Evolutionary conservation across 306 rosid species (phyloP).

Genomic region (Mimosa pudica): DNA sequence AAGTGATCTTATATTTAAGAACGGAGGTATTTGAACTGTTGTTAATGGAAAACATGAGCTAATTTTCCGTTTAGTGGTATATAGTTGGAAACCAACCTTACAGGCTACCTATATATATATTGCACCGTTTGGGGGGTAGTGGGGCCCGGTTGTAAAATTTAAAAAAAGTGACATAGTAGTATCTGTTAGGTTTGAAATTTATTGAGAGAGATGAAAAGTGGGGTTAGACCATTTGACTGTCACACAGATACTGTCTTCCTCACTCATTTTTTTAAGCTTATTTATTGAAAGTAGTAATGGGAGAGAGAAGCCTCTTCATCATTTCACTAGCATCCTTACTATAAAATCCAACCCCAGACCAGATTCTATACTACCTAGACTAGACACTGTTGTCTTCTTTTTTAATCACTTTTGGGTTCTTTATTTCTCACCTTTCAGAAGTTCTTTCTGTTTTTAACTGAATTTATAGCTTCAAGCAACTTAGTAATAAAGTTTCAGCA

Average conservation of each 20-base stretch:
- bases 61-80: background rate
- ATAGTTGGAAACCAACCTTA: conserved; percentile 48
- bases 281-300: conserved; percentile 47
- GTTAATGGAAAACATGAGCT: background rate
- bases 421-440: conserved; percentile 27
- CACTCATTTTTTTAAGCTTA: background rate
- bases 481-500: conserved; percentile 12
- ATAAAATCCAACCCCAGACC: conserved; percentile 24
- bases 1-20: no score
- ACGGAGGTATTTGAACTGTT: background rate
- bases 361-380: conserved; percentile 3
- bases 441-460: conserved; percentile 20
- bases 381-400: conserved; percentile 27
- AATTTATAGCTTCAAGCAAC: conserved; percentile 14
- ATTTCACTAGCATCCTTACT: conserved; percentile 30
- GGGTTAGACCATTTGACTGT: conserved; percentile 46
- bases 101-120: background rate
- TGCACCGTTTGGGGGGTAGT: conserved; percentile 52
- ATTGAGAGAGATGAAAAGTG: conserved; percentile 55
- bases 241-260: conserved; percentile 18
- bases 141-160: conserved; percentile 56
- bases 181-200: conserved; percentile 59
- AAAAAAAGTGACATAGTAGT: conserved; percentile 36
- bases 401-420: conserved; percentile 15
- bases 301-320: conserved; percentile 33